Base-by-base conservation (phyloP, 495 filamentous ascomycete genomes). In the Hypoxylon rickii region DNA sequence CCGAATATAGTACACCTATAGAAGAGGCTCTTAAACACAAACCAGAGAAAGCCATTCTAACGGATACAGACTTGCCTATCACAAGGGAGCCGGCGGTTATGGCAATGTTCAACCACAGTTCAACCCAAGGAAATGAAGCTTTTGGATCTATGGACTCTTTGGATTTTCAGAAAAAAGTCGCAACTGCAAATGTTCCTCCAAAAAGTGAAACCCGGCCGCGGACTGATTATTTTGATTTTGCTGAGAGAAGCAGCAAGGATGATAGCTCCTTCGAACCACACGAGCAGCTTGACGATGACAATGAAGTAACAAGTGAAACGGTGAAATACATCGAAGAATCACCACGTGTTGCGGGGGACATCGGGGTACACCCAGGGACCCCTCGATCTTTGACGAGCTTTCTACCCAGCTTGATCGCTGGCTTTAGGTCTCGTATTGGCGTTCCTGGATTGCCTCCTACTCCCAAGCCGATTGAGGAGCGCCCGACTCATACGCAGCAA, bases 11-110 rank as follows among this genome's bases (percentile, higher is more conserved):
- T 5, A 41, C 44, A 5, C 17, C 31, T 2, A 8, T 19, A 10
- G 20, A 53, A n/a, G 21, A 34, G 3, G 16, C 24, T 17, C 31
- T 33, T 38, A 15, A 46, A 50, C 32, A 44, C 19, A 45, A 37
- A 22, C 32, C 39, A 15, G 34, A 66, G 46, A 37, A 36, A 7
- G 21, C 10, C 21, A 16, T 18, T 36, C 22, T 37, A 38, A 15
- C 15, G 37, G 36, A 52, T 48, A 61, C 58, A 1, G 45, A 44
- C 10, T 51, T 26, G 2, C 55, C 57, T 3, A 44, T 51, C 7
- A 44, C 60, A 3, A 32, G 34, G 11, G 68, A 66, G 11, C 29
- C 70, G 40, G 45, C 68, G 12, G 66, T 62, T 38, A 61, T 58
- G 22, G 51, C 54, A 15, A 61, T 65, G 60, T 48, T 55, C 10